Conservation (phyloP, 805 yeast genomes). For the Candida adriatica region DNA sequence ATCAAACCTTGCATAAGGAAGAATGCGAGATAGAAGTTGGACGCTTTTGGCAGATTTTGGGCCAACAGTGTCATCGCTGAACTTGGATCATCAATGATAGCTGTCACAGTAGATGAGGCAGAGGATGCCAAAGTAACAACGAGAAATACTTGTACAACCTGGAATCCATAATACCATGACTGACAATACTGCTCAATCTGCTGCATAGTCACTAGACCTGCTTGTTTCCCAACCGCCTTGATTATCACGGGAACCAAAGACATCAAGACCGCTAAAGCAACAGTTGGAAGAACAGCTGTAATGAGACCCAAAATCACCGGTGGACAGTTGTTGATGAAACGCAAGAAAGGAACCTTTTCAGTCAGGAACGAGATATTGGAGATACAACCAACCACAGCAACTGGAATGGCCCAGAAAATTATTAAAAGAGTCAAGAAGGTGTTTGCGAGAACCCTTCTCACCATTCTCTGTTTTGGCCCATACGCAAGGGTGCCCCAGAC, state of each 20-base stretch:
- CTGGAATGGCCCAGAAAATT: constrained; percentile 94
- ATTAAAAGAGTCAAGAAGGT: constrained; percentile 60
- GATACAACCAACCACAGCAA: constrained; percentile 92
- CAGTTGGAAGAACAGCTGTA: constrained; percentile 82
- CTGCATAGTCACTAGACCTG: constrained; percentile 69
- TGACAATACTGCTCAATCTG: constrained; percentile 78
- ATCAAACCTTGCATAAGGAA: constrained; percentile 77
- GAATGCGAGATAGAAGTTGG: constrained; percentile 84
- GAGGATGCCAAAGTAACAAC: constrained; percentile 82
- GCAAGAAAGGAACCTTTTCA: constrained; percentile 62
- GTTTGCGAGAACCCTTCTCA: constrained; percentile 52
- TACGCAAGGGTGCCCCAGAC: constrained; percentile 74
- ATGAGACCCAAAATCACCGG: constrained; percentile 65
- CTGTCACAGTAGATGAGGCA: constrained; percentile 66
- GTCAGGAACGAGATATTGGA: constrained; percentile 80
- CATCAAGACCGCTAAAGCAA: constrained; percentile 78
- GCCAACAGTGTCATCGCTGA: constrained; percentile 73
- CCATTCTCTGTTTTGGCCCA: constrained; percentile 47
- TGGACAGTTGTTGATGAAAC: constrained; percentile 74
- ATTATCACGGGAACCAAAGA: constrained; percentile 80
- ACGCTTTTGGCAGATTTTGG: constrained; percentile 75
- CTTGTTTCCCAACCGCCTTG: constrained; percentile 62
- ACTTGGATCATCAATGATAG: constrained; percentile 58
- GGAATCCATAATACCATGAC: constrained; percentile 84
- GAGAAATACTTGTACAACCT: constrained; percentile 82